phyloP scores from a whole-genome alignment of 768 basidiomycete genomes.

The Rhodosporidiobolus sp. region DNA sequence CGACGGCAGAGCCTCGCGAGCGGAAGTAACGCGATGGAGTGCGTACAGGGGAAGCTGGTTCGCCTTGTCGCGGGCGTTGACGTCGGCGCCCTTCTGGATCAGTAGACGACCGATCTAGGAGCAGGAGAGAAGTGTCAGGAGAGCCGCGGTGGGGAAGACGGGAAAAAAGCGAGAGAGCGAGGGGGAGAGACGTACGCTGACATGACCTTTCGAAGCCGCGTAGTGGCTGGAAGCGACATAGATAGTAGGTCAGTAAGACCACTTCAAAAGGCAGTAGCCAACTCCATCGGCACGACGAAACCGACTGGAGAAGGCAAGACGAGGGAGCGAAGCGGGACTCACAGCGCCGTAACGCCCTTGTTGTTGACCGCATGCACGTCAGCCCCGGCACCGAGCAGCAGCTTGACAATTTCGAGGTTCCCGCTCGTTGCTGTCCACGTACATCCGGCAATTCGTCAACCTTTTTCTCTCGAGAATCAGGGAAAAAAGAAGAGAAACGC shows the following conservation, averaged over 20 bases:
- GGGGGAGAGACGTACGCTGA: conserved; percentile 58
- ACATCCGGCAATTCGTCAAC: background rate
- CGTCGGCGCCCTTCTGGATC: conserved; percentile 55
- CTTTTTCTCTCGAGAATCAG: background rate
- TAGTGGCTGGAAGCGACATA: conserved; percentile 63
- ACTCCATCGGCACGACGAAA: conserved; percentile 2
- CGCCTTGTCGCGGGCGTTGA: conserved; percentile 89
- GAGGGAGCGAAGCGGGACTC: conserved; percentile 45
- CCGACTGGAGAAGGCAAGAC: background rate
- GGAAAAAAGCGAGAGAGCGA: conserved; percentile 38
- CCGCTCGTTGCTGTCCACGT: conserved; percentile 68
- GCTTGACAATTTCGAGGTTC: conserved; percentile 67
- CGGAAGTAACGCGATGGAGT: conserved; percentile 2
- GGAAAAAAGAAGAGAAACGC: background rate
- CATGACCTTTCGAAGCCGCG: conserved; percentile 83
- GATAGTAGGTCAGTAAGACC: background rate
- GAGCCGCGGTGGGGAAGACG: conserved; percentile 44
- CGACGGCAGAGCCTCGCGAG: background rate
- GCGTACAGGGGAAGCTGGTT: conserved; percentile 84
- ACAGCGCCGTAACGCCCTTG: conserved; percentile 82
- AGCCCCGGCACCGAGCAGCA: conserved; percentile 76
- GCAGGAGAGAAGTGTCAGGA: too few relatives aligned
- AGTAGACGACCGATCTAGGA: conserved; percentile 43
- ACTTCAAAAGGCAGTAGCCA: background rate
- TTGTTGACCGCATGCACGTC: conserved; percentile 74